Evolutionary conservation across 371 early-diverging fungal genomes (phyloP).

Genomic region (Choanephora cucurbitarum): DNA sequence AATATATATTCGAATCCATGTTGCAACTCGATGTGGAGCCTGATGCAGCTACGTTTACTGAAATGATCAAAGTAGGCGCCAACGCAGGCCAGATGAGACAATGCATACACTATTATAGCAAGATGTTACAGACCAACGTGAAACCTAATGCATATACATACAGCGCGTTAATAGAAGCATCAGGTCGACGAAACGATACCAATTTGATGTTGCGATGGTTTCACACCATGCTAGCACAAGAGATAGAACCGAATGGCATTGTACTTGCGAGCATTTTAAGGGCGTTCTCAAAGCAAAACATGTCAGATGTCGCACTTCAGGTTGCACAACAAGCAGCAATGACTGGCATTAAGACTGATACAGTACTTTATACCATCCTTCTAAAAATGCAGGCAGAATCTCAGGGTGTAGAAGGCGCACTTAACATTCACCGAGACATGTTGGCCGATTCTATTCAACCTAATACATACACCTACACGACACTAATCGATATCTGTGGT

Average conservation of each 20-base stretch:
- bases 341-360: slow-evolving; percentile 43
- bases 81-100: slow-evolving; percentile 18
- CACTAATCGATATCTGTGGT: slow-evolving; percentile 40
- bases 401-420: slow-evolving; percentile 31
- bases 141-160: slow-evolving; percentile 54
- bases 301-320: slow-evolving; percentile 23
- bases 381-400: slow-evolving; percentile 36
- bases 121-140: slow-evolving; percentile 39
- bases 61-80: slow-evolving; percentile 48
- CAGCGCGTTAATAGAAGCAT: slow-evolving; percentile 52
- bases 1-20: slow-evolving; percentile 40
- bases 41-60: slow-evolving; percentile 50
- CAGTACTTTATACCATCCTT: slow-evolving; percentile 42
- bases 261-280: slow-evolving; percentile 34
- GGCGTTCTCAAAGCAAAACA: slow-evolving; percentile 24
- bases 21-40: slow-evolving; percentile 39
- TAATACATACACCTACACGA: slow-evolving; percentile 47
- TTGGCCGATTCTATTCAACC: slow-evolving; percentile 33
- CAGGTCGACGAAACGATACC: slow-evolving; percentile 24
- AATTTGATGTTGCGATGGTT: slow-evolving; percentile 45
- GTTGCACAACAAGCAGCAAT: slow-evolving; percentile 37
- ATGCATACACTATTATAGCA: slow-evolving; percentile 41
- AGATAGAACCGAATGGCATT: slow-evolving; percentile 35
- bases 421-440: slow-evolving; percentile 46
- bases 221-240: slow-evolving; percentile 34